These are phyloP conservation scores for Colletotrichum chrysophilum DNA, from an alignment of 2,329 filamentous ascomycete genomes.

Conservation along the genomic window DNA sequence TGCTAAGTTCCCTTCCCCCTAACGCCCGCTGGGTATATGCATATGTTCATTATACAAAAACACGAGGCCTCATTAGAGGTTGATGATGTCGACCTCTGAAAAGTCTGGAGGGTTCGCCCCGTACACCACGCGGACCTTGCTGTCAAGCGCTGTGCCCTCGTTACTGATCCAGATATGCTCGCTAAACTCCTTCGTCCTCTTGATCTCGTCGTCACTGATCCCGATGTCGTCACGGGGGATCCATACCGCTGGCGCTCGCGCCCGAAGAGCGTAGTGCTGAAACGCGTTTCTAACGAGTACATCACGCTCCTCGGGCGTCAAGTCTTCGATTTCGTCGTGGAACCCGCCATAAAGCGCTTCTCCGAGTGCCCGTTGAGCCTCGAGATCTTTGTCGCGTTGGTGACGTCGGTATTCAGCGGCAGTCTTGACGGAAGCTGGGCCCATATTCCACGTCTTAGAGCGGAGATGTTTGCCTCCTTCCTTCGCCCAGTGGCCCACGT, in stretches of 20 bases:
- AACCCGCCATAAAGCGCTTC: conserved; percentile 86
- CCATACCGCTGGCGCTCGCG: conserved; percentile 88
- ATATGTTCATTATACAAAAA: conserved; percentile 2
- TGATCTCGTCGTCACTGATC: conserved; percentile 89
- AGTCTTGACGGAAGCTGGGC: conserved; percentile 35
- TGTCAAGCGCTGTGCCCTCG: conserved; percentile 86
- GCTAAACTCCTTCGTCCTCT: conserved; percentile 76
- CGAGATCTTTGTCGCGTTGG: conserved; percentile 65
- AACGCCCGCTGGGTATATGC: conserved; percentile 21
- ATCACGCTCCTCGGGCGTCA: conserved; percentile 89
- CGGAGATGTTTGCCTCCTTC: conserved; percentile 54
- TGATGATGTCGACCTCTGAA: conserved; percentile 85
- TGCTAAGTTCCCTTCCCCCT: background rate
- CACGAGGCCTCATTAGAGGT: conserved; percentile 54
- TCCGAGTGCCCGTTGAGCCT: conserved; percentile 75
- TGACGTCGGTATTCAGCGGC: conserved; percentile 54
- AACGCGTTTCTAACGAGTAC: conserved; percentile 86
- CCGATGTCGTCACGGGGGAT: conserved; percentile 90
- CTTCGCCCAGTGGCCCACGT: conserved; percentile 53
- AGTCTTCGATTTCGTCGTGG: conserved; percentile 92
- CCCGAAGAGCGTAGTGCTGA: conserved; percentile 85
- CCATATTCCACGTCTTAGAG: conserved; percentile 47
- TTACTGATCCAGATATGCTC: conserved; percentile 92
- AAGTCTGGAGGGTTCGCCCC: conserved; percentile 88
- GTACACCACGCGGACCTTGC: conserved; percentile 82